Evolutionary conservation across 345 rosid species (phyloP), one percentile per base, ranked within the genome.

Genomic region (Gossypium stocksii): DNA sequence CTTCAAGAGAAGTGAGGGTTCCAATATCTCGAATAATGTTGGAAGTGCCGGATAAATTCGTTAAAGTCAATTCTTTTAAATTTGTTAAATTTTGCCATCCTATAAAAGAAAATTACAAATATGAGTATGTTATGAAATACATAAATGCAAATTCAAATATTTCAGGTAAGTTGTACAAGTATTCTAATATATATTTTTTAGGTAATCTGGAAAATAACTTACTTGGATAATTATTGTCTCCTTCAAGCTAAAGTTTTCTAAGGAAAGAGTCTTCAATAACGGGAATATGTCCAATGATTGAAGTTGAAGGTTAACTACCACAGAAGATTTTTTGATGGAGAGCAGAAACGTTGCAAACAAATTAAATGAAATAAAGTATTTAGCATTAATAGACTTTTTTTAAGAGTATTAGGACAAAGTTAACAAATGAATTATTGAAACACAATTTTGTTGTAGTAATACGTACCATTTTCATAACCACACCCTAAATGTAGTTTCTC

Each of bases 401-500:
- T 3, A 58, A 0, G 13, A 2, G 2, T 12, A 0, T 12, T 58
- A 23, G 12, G 2, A 12, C 1, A 53, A 53, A 54, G 25, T 23
- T 2, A 23, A 4, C 3, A 23, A 22, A 22, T 59, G 25, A 29
- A 59, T 13, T 46, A 1, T 46, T 46, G 17, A 23, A 4, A 7
- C 11, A 13, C 0, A 59, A 5, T 23, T 25, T 59, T 6, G 9
- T 2, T 13, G 1, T 12, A 27, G n/a, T 0, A 13, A 5, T 2
- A n/a, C 23, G 3, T 49, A 49, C 53, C 53, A 13, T 54, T 1
- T 2, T 0, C 0, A 2, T 9, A 4, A 61, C 0, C 2, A 15
- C 66, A 29, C 0, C 2, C 0, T 2, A 29, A 14, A 2, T 2
- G 0, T 4, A 61, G 20, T 2, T 15, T 15, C 20, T 61, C 44